Percentiles rank a stretch among this genome's conserved stretches.
These are phyloP conservation scores for Funneliformis geosporum DNA, from an alignment of 192 early-diverging fungal genomes.

Conservation along the genomic window DNA sequence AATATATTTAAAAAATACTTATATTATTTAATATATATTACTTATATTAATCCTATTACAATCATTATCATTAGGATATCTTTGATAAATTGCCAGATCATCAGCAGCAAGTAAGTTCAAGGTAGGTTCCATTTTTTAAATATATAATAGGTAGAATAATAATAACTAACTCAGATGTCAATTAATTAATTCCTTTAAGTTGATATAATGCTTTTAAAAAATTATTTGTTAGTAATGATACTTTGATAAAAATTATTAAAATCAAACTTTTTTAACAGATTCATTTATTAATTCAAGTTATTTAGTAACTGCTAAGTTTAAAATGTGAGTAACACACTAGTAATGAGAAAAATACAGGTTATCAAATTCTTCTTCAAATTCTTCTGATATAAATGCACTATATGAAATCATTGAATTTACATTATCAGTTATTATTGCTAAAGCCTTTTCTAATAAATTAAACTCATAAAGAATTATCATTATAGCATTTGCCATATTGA, in stretches of 20 bases:
- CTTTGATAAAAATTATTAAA: neutral
- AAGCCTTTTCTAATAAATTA: neutral
- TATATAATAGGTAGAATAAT: too few relatives aligned
- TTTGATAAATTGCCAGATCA: too few relatives aligned
- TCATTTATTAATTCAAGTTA: neutral
- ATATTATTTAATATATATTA: too few relatives aligned
- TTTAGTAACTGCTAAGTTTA: constrained; percentile 5
- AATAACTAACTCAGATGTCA: neutral
- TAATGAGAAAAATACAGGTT: neutral
- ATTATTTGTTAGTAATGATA: neutral
- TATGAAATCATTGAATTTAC: neutral
- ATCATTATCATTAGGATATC: too few relatives aligned
- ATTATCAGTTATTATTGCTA: constrained; percentile 6
- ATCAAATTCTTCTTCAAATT: neutral
- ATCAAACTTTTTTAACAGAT: neutral
- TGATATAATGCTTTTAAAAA: neutral
- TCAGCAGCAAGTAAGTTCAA: too few relatives aligned
- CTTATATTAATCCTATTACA: too few relatives aligned
- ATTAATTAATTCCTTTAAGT: neutral
- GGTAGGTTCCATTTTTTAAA: too few relatives aligned
- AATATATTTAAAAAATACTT: too few relatives aligned
- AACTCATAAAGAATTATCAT: neutral
- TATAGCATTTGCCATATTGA: too few relatives aligned
- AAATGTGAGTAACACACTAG: neutral
- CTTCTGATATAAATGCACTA: neutral